Base-by-base conservation (phyloP, 2,329 filamentous ascomycete species). In the Trichoderma aggressivum region DNA sequence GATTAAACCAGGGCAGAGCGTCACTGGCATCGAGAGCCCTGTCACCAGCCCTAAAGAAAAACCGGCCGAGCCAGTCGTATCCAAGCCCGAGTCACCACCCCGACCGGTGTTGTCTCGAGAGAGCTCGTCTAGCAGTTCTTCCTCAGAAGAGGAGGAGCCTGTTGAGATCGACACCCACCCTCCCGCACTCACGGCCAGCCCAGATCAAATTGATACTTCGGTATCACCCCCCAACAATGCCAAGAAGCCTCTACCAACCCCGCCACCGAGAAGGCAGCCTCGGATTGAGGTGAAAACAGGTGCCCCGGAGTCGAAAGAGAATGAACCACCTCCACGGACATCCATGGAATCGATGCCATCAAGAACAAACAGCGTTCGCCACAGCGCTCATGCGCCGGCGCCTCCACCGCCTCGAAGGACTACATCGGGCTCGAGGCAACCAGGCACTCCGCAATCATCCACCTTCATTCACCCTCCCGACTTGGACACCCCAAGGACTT, bases 381-480 rank as follows among this genome's bases (percentile, higher is more conserved):
- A 81, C 64, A 81, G 80, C 70, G 76, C 78, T 21, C 79, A 80
- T 68, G 83, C 82, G 0, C 87, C 86, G 0, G 83, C 85, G 10
- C 87, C 88, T 18, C 87, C 88, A 21, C 87, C 88, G 1, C 86
- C 88, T 10, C 82, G 87, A 58, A 83, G 88, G 34, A 84, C 83
- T 7, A 80, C 80, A 36, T 81, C 82, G 60, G 76, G 74, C 18
- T 77, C 81, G n/a, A 81, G 77, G 47, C 79, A 79, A 55, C 74
- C 76, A 3, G 77, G 71, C 43, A 75, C 75, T 24, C 55, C 73
- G 16, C 72, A 74, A 2, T 71, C 74, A 6, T 73, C 74, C 11
- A 71, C 74, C 10, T 69, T 75, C 5, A 74, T 74, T 8, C 73
- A 74, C 11, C 73, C 60, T 53, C 10, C 71, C 32, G 70, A 72